Conservation (phyloP, 768 basidiomycete genomes). For the Candolleomyces eurysporus region DNA sequence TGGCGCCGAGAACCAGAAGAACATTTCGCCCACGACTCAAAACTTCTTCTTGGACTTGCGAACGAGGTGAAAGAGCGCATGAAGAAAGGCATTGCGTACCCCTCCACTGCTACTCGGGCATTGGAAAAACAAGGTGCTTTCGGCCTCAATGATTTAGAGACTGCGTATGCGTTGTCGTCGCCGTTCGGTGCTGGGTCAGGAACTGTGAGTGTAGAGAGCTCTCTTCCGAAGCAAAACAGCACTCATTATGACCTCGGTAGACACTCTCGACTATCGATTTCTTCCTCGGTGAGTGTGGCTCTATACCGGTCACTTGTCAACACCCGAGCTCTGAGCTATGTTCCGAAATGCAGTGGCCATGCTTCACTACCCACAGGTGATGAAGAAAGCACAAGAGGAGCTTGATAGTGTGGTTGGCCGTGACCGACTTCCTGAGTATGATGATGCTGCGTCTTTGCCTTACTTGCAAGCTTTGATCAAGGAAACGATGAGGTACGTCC, state of each 20-base stretch:
- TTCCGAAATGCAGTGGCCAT: conserved; percentile 23
- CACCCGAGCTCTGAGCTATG: not conserved
- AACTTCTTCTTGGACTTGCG: conserved; percentile 22
- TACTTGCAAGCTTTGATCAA: conserved; percentile 21
- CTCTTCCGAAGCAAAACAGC: not conserved
- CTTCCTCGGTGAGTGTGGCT: conserved; percentile 10
- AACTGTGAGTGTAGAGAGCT: conserved; percentile 21
- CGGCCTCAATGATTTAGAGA: conserved; percentile 41
- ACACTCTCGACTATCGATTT: conserved; percentile 6
- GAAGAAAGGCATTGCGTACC: conserved; percentile 18
- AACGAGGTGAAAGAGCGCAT: conserved; percentile 23
- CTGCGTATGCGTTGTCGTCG: conserved; percentile 35
- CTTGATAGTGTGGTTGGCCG: conserved; percentile 27
- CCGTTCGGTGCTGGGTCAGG: conserved; percentile 29
- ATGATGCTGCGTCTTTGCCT: conserved; percentile 19
- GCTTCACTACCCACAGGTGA: conserved; percentile 23
- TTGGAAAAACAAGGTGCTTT: conserved; percentile 40
- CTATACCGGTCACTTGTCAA: not conserved
- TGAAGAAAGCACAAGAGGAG: conserved; percentile 28
- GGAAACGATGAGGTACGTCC: conserved; percentile 8
- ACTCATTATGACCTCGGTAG: not conserved
- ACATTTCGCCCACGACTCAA: conserved; percentile 21
- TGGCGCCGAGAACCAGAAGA: conserved; percentile 25
- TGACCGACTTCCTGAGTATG: conserved; percentile 24
- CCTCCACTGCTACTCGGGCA: conserved; percentile 36